Conservation (phyloP, 2,329 filamentous ascomycete genomes). For the Cadophora gregata region DNA sequence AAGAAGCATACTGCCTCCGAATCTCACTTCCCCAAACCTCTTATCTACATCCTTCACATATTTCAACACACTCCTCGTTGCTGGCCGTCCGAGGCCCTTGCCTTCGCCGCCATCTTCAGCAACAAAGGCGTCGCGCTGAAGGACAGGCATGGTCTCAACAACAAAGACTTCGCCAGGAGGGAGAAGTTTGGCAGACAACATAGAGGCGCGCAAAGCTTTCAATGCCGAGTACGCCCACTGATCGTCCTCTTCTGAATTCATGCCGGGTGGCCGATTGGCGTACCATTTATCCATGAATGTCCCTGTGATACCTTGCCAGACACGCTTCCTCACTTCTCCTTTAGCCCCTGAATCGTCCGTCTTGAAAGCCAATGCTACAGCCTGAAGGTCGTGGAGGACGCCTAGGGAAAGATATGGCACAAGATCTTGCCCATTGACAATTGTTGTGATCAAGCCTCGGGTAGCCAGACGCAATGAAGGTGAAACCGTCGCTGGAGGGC, state of each 20-base stretch:
- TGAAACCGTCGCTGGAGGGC: slow-evolving; percentile 75
- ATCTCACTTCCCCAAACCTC: slow-evolving; percentile 72
- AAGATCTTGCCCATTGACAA: slow-evolving; percentile 75
- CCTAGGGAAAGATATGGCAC: slow-evolving; percentile 77
- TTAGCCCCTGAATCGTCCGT: slow-evolving; percentile 71
- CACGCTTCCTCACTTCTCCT: slow-evolving; percentile 67
- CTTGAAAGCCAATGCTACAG: slow-evolving; percentile 74
- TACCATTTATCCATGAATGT: slow-evolving; percentile 68
- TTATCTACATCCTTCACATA: slow-evolving; percentile 75
- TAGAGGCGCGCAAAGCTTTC: slow-evolving; percentile 68
- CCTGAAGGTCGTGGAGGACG: slow-evolving; percentile 76
- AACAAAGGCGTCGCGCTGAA: slow-evolving; percentile 70
- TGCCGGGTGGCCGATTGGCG: slow-evolving; percentile 49
- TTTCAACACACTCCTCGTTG: slow-evolving; percentile 71
- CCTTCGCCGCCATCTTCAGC: slow-evolving; percentile 41
- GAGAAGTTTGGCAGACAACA: slow-evolving; percentile 72
- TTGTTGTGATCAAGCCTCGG: slow-evolving; percentile 74
- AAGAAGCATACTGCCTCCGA: slow-evolving; percentile 75
- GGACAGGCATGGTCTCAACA: slow-evolving; percentile 70
- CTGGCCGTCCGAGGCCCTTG: slow-evolving; percentile 62
- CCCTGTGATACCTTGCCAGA: slow-evolving; percentile 70
- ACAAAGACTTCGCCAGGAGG: slow-evolving; percentile 80
- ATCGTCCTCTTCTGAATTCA: slow-evolving; percentile 59
- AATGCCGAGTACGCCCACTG: slow-evolving; percentile 73
- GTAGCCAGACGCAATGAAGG: slow-evolving; percentile 72